A percentile compares a stretch with the other conserved stretches of the same genome.
Evolutionary conservation across 2,329 filamentous ascomycete genomes (phyloP).

Genomic region (Aspergillus alliaceus): DNA sequence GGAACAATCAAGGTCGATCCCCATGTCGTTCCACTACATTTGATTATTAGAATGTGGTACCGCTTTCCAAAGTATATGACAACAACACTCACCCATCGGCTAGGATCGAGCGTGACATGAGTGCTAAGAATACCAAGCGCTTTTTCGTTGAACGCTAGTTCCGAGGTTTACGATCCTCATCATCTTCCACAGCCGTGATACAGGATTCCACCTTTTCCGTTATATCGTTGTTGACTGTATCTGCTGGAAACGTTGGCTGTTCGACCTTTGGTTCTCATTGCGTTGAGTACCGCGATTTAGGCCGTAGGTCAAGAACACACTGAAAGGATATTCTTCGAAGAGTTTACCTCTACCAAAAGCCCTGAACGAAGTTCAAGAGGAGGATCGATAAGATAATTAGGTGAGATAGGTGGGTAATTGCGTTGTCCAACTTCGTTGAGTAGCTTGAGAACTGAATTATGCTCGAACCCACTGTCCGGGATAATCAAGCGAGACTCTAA

Average conservation of each 20-base stretch:
- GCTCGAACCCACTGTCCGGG: background rate
- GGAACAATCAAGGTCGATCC: slow-evolving; percentile 41
- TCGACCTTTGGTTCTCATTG: background rate
- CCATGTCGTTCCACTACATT: slow-evolving; percentile 39
- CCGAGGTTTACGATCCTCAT: slow-evolving; percentile 19
- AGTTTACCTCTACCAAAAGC: background rate
- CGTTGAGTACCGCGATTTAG: background rate
- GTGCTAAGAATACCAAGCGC: slow-evolving; percentile 31
- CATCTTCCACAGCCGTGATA: background rate
- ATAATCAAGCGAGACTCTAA: background rate
- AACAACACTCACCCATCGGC: slow-evolving; percentile 32
- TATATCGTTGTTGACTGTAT: background rate
- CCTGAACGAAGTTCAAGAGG: background rate
- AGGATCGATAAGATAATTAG: background rate
- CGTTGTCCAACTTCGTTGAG: background rate
- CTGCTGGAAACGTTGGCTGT: background rate
- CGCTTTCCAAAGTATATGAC: background rate
- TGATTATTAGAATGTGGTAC: background rate
- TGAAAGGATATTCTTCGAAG: background rate
- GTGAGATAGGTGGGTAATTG: background rate
- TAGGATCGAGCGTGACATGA: slow-evolving; percentile 37
- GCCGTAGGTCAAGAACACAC: background rate
- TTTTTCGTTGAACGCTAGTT: slow-evolving; percentile 32
- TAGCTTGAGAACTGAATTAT: background rate
- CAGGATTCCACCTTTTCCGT: background rate